Evolutionary conservation across 352 stramenopile genomes (phyloP).

Genomic region (Phytophthora sansomeana): DNA sequence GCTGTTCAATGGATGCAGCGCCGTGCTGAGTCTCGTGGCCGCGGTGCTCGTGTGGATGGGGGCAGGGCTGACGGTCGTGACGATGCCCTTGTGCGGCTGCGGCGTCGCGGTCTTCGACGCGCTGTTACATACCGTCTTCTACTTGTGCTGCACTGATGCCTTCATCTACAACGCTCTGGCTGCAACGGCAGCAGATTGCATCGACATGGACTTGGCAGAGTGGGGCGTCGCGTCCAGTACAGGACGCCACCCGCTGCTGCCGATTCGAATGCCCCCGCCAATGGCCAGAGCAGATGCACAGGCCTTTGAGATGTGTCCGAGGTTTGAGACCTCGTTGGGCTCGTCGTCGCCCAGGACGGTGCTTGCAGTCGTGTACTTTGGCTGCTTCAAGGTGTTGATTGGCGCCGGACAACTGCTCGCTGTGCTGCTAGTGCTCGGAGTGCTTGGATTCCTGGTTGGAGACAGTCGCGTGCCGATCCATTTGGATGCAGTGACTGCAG

Average conservation of each 20-base stretch:
- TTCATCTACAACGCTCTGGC: slow-evolving; percentile 63
- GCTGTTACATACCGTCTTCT: slow-evolving; percentile 51
- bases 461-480: slow-evolving; percentile 37
- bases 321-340: slow-evolving; percentile 51
- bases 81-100: slow-evolving; percentile 66
- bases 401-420: slow-evolving; percentile 41
- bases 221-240: slow-evolving; percentile 1
- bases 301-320: slow-evolving; percentile 36
- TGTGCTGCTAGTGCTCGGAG: slow-evolving; percentile 37
- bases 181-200: slow-evolving; percentile 21
- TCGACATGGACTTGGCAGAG: slow-evolving; percentile 29
- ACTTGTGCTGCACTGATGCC: slow-evolving; percentile 48
- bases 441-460: slow-evolving; percentile 45
- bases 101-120: slow-evolving; percentile 56
- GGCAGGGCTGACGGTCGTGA: slow-evolving; percentile 34
- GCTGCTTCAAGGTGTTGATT: slow-evolving; percentile 52
- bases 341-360: slow-evolving; percentile 45
- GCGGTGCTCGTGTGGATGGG: slow-evolving; percentile 31
- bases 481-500: slow-evolving; percentile 23
- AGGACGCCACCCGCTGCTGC: slow-evolving; percentile 49
- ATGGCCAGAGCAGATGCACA: not conserved
- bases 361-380: slow-evolving; percentile 59
- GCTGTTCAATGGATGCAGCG: slow-evolving; percentile 40
- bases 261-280: slow-evolving; percentile 34
- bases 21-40: slow-evolving; percentile 24